Evolutionary conservation across 2,329 filamentous ascomycete genomes (phyloP).

Genomic region (Aspergillus sp.): DNA sequence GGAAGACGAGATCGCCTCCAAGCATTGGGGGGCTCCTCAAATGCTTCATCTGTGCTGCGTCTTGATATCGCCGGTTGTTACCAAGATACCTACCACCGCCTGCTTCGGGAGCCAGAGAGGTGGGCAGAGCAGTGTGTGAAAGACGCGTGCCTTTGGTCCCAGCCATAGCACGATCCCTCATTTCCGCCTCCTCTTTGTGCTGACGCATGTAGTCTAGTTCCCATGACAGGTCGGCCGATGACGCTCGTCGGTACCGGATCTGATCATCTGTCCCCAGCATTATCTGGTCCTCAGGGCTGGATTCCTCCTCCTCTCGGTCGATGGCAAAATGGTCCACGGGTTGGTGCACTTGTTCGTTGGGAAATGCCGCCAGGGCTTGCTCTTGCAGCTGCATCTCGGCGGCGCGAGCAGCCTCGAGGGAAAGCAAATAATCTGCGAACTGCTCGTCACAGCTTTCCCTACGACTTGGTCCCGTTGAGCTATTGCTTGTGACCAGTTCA

Average conservation of each 20-base stretch:
- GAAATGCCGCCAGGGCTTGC: constrained; percentile 48
- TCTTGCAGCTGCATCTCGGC: constrained; percentile 79
- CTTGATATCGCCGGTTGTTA: constrained; percentile 13
- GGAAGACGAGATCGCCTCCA: constrained; percentile 75
- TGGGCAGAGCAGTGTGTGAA: constrained; percentile 24
- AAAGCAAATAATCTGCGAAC: constrained; percentile 73
- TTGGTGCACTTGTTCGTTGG: constrained; percentile 47
- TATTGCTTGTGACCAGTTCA: constrained; percentile 34
- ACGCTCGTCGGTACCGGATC: constrained; percentile 37
- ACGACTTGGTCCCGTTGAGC: constrained; percentile 14
- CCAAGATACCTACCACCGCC: too few species aligned
- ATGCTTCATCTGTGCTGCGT: constrained; percentile 56
- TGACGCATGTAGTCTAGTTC: constrained; percentile 78
- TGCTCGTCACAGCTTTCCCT: constrained; percentile 69
- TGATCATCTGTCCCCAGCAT: background rate
- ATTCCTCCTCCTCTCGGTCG: constrained; percentile 36
- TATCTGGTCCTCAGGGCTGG: constrained; percentile 28
- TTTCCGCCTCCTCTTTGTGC: constrained; percentile 65
- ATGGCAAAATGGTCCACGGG: constrained; percentile 48
- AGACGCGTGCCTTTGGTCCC: constrained; percentile 28
- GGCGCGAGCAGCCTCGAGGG: constrained; percentile 74
- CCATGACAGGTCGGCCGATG: constrained; percentile 57
- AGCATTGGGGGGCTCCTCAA: constrained; percentile 78
- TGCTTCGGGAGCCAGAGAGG: background rate
- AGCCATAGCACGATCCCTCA: constrained; percentile 35